Percentiles rank a stretch among this genome's conserved stretches.
These are phyloP conservation scores for Stylosanthes scabra DNA, from an alignment of 331 rosid species.

Conservation along the genomic window DNA sequence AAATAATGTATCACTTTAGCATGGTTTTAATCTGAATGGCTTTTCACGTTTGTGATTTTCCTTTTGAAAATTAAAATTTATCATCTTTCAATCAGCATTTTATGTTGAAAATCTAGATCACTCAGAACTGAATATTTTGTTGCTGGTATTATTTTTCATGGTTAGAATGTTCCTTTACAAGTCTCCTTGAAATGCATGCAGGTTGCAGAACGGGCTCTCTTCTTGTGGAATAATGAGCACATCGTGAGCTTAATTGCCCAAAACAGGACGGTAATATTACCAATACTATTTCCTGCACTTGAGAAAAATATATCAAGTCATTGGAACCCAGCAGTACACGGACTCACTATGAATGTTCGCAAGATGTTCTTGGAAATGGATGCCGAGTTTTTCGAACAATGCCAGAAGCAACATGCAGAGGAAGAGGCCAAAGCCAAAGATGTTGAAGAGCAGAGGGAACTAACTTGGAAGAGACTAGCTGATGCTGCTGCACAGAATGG, in stretches of 20 bases:
- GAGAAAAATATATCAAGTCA: constrained; percentile 82
- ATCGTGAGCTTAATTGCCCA: constrained; percentile 94
- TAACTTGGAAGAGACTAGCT: constrained; percentile 87
- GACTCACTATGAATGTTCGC: constrained; percentile 84
- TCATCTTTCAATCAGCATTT: constrained; percentile 10
- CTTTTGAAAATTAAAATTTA: background rate
- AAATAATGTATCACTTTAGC: background rate
- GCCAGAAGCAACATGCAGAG: constrained; percentile 76
- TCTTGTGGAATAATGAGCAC: constrained; percentile 97
- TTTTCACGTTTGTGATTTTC: background rate
- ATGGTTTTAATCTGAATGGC: background rate
- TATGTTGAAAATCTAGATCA: constrained; percentile 20
- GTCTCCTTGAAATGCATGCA: constrained; percentile 64
- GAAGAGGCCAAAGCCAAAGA: constrained; percentile 65
- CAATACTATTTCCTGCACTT: constrained; percentile 78
- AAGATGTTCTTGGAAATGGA: constrained; percentile 98
- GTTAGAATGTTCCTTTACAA: constrained; percentile 17
- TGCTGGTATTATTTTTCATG: background rate
- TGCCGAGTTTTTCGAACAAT: constrained; percentile 86
- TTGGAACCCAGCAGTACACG: constrained; percentile 98
- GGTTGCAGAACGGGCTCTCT: constrained; percentile 97
- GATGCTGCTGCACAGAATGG: constrained; percentile 76
- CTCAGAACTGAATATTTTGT: background rate
- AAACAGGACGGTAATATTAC: constrained; percentile 77
- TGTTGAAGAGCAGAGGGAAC: constrained; percentile 67